Conservation (phyloP, 2,329 filamentous ascomycete genomes). For the Neodidymelliopsis sp. region DNA sequence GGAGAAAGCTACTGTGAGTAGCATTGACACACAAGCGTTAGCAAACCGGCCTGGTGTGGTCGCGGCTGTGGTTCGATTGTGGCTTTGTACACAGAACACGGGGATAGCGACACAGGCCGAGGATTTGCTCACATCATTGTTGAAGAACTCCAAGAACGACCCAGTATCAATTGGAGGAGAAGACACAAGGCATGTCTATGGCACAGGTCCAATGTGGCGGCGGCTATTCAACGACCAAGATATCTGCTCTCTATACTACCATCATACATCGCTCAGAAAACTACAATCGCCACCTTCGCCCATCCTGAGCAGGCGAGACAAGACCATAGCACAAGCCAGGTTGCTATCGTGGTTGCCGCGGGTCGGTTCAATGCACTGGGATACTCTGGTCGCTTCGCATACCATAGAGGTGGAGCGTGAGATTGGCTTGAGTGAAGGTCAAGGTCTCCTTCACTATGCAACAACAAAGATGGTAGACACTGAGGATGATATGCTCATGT, state of each 20-base stretch:
- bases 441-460: conserved; percentile 63
- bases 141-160: conserved; percentile 56
- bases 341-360: conserved; percentile 65
- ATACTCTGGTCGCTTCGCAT: conserved; percentile 59
- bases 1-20: conserved; percentile 60
- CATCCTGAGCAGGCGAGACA: conserved; percentile 58
- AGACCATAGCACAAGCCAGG: conserved; percentile 67
- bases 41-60: conserved; percentile 65
- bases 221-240: conserved; percentile 67
- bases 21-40: conserved; percentile 64
- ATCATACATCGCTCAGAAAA: conserved; percentile 58
- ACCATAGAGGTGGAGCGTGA: conserved; percentile 60
- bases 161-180: conserved; percentile 50
- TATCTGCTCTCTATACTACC: conserved; percentile 65
- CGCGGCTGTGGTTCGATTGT: conserved; percentile 62
- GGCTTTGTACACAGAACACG: conserved; percentile 64
- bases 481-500: conserved; percentile 65
- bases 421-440: conserved; percentile 35
- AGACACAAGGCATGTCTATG: conserved; percentile 38
- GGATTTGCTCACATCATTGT: conserved; percentile 60
- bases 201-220: conserved; percentile 62
- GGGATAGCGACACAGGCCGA: conserved; percentile 63
- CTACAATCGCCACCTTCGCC: conserved; percentile 42
- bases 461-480: conserved; percentile 64
- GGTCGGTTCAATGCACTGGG: conserved; percentile 63